Evolutionary conservation across 495 filamentous ascomycete species (phyloP).

Genomic region (Darksidea phi): DNA sequence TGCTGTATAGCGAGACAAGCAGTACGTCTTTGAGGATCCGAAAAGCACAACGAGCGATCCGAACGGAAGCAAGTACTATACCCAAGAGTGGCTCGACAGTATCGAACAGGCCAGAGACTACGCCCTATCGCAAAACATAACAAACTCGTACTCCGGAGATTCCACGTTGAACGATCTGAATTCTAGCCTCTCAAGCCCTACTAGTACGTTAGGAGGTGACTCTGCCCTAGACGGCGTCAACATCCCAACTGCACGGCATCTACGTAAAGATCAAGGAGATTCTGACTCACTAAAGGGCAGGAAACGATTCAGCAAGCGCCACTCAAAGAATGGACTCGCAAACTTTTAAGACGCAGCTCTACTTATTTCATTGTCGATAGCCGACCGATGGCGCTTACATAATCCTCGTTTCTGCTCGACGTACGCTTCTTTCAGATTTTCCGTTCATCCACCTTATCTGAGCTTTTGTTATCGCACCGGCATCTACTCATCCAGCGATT

Average conservation of each 20-base stretch:
- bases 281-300: constrained; percentile 60
- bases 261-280: constrained; percentile 46
- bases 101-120: constrained; percentile 80
- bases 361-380: neutral
- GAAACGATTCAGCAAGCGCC: constrained; percentile 84
- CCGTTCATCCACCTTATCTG: neutral
- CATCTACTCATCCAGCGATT: constrained; percentile 29
- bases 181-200: constrained; percentile 69
- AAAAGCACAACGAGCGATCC: constrained; percentile 57
- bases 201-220: constrained; percentile 64
- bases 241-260: constrained; percentile 49
- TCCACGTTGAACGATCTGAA: constrained; percentile 70
- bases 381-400: neutral
- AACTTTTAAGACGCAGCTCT: constrained; percentile 20
- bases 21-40: constrained; percentile 88
- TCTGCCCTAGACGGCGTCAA: constrained; percentile 47
- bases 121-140: constrained; percentile 66
- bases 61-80: constrained; percentile 51
- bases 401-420: neutral
- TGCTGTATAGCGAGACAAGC: constrained; percentile 70
- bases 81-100: constrained; percentile 84
- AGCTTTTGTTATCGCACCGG: constrained; percentile 6
- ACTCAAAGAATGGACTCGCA: constrained; percentile 85
- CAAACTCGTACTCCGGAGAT: constrained; percentile 65
- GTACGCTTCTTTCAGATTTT: neutral